Conservation (phyloP, 495 filamentous ascomycete genomes). For the Amniculicola lignicola region DNA sequence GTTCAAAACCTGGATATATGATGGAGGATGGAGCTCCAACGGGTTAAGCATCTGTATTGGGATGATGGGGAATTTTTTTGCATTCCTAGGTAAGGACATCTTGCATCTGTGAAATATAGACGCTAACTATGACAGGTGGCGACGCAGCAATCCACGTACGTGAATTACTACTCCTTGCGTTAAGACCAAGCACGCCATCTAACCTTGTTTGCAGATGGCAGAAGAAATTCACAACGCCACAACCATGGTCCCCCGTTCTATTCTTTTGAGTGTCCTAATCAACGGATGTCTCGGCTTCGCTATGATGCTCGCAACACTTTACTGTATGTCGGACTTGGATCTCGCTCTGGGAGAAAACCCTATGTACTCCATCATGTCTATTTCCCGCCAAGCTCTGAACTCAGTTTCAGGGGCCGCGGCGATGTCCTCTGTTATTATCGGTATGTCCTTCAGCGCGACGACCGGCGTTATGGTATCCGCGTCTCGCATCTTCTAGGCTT, state of each 20-base stretch:
- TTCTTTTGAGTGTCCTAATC: conserved; percentile 29
- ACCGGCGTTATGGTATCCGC: conserved; percentile 28
- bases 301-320: conserved; percentile 19
- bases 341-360: conserved; percentile 35
- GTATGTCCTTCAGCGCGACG: background rate
- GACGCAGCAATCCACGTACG: no score
- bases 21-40: conserved; percentile 26
- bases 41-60: conserved; percentile 20
- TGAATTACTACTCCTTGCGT: no score
- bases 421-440: conserved; percentile 18
- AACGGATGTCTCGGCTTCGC: conserved; percentile 36
- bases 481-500: conserved; percentile 33
- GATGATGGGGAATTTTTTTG: conserved; percentile 1
- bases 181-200: no score
- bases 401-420: background rate
- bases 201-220: conserved; percentile 34
- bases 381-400: conserved; percentile 11
- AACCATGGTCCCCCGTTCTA: conserved; percentile 28
- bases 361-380: conserved; percentile 22
- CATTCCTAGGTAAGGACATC: conserved; percentile 5
- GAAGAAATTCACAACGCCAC: conserved; percentile 38
- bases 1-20: conserved; percentile 30
- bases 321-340: conserved; percentile 46
- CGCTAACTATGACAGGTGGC: no score
- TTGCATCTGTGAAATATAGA: background rate